Conservation (phyloP, 2,329 filamentous ascomycete species). For the Fusarium verticillioides region DNA sequence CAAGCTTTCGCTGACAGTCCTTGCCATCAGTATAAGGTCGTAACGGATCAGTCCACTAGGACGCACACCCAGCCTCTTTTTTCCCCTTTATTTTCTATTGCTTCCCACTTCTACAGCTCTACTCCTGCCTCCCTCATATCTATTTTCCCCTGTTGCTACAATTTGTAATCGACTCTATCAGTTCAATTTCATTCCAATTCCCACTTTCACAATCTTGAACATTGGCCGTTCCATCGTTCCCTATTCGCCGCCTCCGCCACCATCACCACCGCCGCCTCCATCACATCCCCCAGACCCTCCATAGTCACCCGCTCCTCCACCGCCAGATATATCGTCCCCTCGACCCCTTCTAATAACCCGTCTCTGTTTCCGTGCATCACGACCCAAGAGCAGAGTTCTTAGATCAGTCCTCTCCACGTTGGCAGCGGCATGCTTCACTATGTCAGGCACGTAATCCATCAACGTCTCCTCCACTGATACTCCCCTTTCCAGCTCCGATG, state of each 20-base stretch:
- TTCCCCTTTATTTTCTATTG: too few relatives aligned
- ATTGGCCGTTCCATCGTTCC: fast-evolving
- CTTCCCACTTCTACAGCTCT: background rate
- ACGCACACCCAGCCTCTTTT: background rate
- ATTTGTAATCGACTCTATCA: too few relatives aligned
- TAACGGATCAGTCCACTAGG: background rate
- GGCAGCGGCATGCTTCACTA: background rate
- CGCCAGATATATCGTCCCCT: background rate
- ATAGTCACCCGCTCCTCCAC: background rate
- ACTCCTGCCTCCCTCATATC: background rate
- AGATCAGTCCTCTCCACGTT: background rate
- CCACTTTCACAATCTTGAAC: fast-evolving
- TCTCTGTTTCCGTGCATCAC: background rate
- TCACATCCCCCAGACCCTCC: background rate
- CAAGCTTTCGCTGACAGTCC: background rate
- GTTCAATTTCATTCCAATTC: background rate
- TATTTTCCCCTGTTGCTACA: background rate
- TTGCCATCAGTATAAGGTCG: fast-evolving
- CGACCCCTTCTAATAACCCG: background rate
- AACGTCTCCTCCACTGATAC: background rate
- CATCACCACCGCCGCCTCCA: background rate
- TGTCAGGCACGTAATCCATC: background rate
- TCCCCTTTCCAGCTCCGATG: fast-evolving
- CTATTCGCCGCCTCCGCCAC: background rate
- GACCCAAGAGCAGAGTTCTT: background rate